Evolutionary conservation across 2,329 filamentous ascomycete species (phyloP), one percentile per base, ranked within the genome.

Genomic region (Dactylellina leptospora): DNA sequence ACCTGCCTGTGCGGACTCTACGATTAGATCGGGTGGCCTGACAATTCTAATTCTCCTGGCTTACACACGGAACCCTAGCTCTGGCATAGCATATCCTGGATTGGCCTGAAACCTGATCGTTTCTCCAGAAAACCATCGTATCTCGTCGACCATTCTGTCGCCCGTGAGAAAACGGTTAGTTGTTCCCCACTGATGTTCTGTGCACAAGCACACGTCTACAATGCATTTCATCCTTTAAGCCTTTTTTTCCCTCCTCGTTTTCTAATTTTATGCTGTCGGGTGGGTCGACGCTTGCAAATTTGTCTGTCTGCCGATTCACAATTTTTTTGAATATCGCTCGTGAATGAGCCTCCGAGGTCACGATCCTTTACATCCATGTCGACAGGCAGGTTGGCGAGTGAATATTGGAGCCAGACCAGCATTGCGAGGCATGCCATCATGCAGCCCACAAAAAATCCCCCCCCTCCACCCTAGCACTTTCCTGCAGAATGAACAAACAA

Each of bases 381-480:
- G 22, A n/a, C 45, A 48, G 22, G 22, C 22, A 28, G 20, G 22
- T 20, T 42, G 16, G 2, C 11, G 8, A 30, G 23, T 33, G 40
- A n/a, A 45, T 42, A 42, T 45, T 18, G 40, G 11, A 11, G 22
- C n/a, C n/a, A n/a, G n/a, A n/a, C n/a, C n/a, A n/a, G n/a, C n/a
- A 54, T 54, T 54, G 23, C 18, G 28, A 50, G 16, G 50, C 56
- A 70, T 70, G 42, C 50, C 64, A 62, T 61, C 64, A 50, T 62
- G 66, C 66, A 71, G 66, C 51, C 53, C 30, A 51, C 8, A 22
- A 6, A 6, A 33, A 33, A 33, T n/a, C 47, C 54, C 55, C 48
- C 22, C 51, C 27, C 48, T 53, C 36, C 33, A 16, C 22, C 51
- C 53, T 13, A 51, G 62, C 64, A 62, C 42, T n/a, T n/a, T 45